These are phyloP conservation scores for Plasmodium coatneyi DNA, from an alignment of 169 alveolate species.

Conservation along the genomic window DNA sequence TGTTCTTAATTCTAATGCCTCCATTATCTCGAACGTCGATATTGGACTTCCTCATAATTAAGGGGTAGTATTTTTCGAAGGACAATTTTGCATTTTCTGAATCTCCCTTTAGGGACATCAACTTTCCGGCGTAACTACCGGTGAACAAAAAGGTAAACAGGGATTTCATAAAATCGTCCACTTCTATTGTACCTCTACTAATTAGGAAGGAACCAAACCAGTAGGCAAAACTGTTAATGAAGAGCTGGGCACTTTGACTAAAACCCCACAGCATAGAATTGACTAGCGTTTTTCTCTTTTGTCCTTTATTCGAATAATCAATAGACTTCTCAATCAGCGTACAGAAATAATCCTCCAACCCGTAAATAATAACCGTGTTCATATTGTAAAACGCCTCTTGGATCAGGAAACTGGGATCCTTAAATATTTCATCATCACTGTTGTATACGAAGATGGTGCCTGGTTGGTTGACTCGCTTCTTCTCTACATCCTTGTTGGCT, in stretches of 20 bases:
- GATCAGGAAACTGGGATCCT: conserved; percentile 43
- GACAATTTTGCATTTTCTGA: conserved; percentile 48
- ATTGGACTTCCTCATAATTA: conserved; percentile 41
- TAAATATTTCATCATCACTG: conserved; percentile 63
- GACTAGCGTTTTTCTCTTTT: conserved; percentile 7
- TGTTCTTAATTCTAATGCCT: conserved; percentile 61
- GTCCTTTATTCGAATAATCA: conserved; percentile 15
- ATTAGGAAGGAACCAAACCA: conserved; percentile 74
- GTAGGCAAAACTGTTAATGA: conserved; percentile 58
- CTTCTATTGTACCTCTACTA: conserved; percentile 9
- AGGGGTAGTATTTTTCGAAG: conserved; percentile 64
- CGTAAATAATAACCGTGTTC: conserved; percentile 40
- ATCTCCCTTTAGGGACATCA: conserved; percentile 66
- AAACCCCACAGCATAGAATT: conserved; percentile 68
- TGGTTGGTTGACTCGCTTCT: neutral
- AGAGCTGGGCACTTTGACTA: conserved; percentile 65
- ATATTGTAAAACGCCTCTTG: conserved; percentile 74
- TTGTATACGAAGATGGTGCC: neutral
- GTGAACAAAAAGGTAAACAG: conserved; percentile 69
- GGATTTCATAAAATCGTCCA: conserved; percentile 60
- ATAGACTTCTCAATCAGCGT: conserved; percentile 43
- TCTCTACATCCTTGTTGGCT: neutral
- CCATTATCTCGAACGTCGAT: conserved; percentile 61
- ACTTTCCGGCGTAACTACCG: conserved; percentile 75
- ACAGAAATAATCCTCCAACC: conserved; percentile 68